Conservation (phyloP, 805 yeast genomes). For the Debaryomyces hansenii region DNA sequence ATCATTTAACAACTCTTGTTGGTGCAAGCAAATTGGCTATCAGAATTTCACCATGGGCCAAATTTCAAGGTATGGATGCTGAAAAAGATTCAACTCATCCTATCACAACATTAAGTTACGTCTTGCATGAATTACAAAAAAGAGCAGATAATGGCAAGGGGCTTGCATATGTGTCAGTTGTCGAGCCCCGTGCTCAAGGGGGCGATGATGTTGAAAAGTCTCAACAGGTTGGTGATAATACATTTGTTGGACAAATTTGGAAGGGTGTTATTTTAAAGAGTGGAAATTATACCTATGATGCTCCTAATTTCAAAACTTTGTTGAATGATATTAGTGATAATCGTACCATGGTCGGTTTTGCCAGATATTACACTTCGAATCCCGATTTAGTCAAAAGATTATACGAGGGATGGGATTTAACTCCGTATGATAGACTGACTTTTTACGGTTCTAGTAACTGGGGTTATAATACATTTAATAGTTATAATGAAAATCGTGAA, state of each 20-base stretch:
- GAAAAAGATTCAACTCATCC: conserved; percentile 29
- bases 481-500: conserved; percentile 7
- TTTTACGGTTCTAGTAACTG: conserved; percentile 36
- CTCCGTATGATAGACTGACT: conserved; percentile 35
- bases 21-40: conserved; percentile 35
- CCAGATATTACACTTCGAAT: conserved; percentile 43
- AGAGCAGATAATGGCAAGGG: conserved; percentile 23
- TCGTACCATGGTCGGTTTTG: conserved; percentile 44
- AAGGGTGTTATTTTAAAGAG: conserved; percentile 6
- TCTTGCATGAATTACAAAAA: conserved; percentile 29
- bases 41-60: conserved; percentile 38
- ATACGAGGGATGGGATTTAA: conserved; percentile 33
- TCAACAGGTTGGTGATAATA: conserved; percentile 15
- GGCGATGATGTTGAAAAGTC: conserved; percentile 8
- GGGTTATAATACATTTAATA: conserved; percentile 19
- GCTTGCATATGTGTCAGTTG: conserved; percentile 31
- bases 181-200: conserved; percentile 25
- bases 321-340: conserved; percentile 13
- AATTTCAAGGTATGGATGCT: conserved; percentile 27
- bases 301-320: conserved; percentile 2
- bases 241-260: conserved; percentile 30
- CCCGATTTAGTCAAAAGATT: conserved; percentile 45
- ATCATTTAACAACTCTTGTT: conserved; percentile 31
- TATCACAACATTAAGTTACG: conserved; percentile 20
- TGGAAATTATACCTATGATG: conserved; percentile 16